Percentiles rank a stretch among this genome's conserved stretches.
Evolutionary conservation across 2,329 filamentous ascomycete genomes (phyloP).

Genomic region (Scedosporium aurantiacum): DNA sequence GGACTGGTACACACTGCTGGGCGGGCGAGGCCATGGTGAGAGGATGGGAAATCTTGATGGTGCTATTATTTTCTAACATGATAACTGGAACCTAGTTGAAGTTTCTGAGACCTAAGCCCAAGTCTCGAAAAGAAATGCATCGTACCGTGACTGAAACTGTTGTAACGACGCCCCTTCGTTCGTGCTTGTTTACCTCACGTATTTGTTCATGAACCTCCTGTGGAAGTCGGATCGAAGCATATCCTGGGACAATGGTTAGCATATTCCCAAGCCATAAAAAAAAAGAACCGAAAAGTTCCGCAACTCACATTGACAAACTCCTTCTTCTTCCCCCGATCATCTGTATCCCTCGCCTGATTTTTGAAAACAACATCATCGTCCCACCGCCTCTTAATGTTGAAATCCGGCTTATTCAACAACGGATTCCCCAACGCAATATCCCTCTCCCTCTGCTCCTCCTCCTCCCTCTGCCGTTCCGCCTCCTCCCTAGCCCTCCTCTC

Average conservation of each 20-base stretch:
- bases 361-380: slow-evolving; percentile 99
- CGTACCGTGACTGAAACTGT: background rate
- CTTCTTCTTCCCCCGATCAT: slow-evolving; percentile 78
- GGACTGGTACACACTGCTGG: background rate
- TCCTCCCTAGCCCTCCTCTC: slow-evolving; percentile 51
- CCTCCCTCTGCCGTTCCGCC: slow-evolving; percentile 65
- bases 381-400: slow-evolving; percentile 86
- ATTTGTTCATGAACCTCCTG: slow-evolving; percentile 83
- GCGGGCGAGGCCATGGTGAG: background rate
- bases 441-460: slow-evolving; percentile 72
- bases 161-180: background rate
- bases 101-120: slow-evolving; percentile 1
- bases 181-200: slow-evolving; percentile 35
- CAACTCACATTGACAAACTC: slow-evolving; percentile 86
- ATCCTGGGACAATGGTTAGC: slow-evolving; percentile 39
- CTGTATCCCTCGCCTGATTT: slow-evolving; percentile 91
- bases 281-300: slow-evolving; percentile 2
- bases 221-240: slow-evolving; percentile 92
- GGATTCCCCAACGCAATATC: slow-evolving; percentile 92
- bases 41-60: slow-evolving; percentile 7
- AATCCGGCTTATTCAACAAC: slow-evolving; percentile 77
- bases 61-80: no score
- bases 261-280: slow-evolving; percentile 1
- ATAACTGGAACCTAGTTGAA: background rate
- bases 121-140: slow-evolving; percentile 4